Evolutionary conservation across 2,329 filamentous ascomycete species (phyloP), one percentile per base, ranked within the genome.

Genomic region (Emergomyces orientalis): DNA sequence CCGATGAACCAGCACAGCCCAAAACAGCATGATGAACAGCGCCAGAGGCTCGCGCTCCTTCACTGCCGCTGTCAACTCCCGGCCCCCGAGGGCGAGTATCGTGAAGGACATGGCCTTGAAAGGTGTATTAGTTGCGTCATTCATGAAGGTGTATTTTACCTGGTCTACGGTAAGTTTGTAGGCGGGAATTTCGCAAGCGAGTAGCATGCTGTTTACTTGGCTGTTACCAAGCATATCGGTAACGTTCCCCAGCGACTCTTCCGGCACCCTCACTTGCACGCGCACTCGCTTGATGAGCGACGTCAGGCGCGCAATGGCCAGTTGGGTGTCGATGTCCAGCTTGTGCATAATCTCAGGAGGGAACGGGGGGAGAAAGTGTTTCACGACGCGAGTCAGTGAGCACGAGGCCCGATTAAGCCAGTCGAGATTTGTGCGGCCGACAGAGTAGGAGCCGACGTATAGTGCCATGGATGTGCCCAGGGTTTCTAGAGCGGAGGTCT

Each of bases 11-110:
- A 67, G 30, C 5, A 67, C 65, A 17, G 65, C 67, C 67, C 67
- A 68, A 49, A 62, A 64, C 63, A 68, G 66, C 51, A 68, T 43
- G 19, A 66, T 62, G 17, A 67, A 51, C 32, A 68, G 60, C 7
- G 67, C 62, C n/a, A 62, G 59, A 27, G 47, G 59, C 27, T 68
- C 66, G 17, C 54, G 56, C 1, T 59, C 64, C 39, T 60, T 64
- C 45, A 67, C 49, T 19, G 64, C 64, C 17, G 56, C 49, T 39
- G 67, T 62, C 54, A 66, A 66, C 39, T 67, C 62, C 11, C 66
- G 65, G 8, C 66, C 66, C 7, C 65, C 65, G 51, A 68, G 58
- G 34, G 66, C 65, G 37, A 68, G 47, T 59, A 63, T 62, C 63
- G n/a, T 62, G 61, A 32, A 68, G 56, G 19, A 62, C 55, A 59